phyloP scores from a whole-genome alignment of 2,329 filamentous ascomycete species.

The Microsporum canis region DNA sequence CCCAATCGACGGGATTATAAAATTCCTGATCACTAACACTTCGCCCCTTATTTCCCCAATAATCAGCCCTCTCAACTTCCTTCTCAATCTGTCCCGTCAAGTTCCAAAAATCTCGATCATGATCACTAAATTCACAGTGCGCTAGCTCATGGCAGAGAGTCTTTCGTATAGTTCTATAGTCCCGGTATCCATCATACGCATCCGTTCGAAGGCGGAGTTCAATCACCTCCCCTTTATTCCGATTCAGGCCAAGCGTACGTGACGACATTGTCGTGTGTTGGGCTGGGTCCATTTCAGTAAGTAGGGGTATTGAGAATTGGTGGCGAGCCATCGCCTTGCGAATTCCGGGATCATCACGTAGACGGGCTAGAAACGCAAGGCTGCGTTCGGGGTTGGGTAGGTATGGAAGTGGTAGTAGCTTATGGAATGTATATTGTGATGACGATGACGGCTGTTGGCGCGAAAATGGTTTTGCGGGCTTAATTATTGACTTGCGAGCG shows the following conservation, averaged over 20 bases:
- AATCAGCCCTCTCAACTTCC: conserved; percentile 73
- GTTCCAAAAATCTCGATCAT: conserved; percentile 83
- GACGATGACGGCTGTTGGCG: conserved; percentile 22
- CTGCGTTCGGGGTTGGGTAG: conserved; percentile 66
- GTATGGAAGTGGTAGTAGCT: conserved; percentile 61
- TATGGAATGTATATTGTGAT: conserved; percentile 63
- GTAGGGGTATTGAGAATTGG: conserved; percentile 68
- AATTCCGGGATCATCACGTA: conserved; percentile 77
- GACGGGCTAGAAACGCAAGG: conserved; percentile 58
- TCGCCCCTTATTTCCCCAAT: conserved; percentile 63
- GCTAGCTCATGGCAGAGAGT: conserved; percentile 92
- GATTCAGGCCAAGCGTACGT: conserved; percentile 72
- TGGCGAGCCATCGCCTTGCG: conserved; percentile 71
- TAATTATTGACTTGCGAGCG: conserved; percentile 17
- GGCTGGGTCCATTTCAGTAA: conserved; percentile 92
- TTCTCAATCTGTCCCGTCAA: conserved; percentile 76
- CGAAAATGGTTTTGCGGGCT: conserved; percentile 20
- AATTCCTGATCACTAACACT: conserved; percentile 49
- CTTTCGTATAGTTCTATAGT: conserved; percentile 82
- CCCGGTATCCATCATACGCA: conserved; percentile 82
- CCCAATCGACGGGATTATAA: conserved; percentile 47
- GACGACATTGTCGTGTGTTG: conserved; percentile 74
- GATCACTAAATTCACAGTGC: conserved; percentile 76
- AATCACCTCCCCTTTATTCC: conserved; percentile 79
- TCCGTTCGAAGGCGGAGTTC: conserved; percentile 87